Evolutionary conservation across 108 stramenopile species (phyloP).

Genomic region (Cyclotella sp.): DNA sequence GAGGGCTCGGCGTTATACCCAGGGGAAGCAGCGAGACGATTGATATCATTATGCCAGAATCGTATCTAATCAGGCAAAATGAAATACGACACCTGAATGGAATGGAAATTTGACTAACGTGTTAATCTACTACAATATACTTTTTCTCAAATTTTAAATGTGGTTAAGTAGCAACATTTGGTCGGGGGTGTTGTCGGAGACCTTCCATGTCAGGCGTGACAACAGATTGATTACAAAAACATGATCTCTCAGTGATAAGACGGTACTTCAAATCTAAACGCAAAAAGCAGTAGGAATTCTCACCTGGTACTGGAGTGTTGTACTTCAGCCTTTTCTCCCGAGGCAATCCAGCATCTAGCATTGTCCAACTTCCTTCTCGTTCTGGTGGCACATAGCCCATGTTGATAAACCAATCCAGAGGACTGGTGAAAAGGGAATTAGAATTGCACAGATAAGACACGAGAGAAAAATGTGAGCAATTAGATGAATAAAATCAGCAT

Average conservation of each 20-base stretch:
- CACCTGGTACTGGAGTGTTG: constrained; percentile 1
- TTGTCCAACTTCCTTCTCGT: constrained; percentile 64
- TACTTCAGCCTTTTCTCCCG: constrained; percentile 4
- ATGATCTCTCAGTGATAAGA: background rate
- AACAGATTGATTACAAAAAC: background rate
- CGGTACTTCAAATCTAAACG: background rate
- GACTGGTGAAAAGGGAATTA: constrained; percentile 9
- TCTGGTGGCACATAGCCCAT: constrained; percentile 87
- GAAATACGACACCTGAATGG: constrained; percentile 74
- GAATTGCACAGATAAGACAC: too few relatives aligned
- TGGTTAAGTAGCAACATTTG: background rate
- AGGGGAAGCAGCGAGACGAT: constrained; percentile 17
- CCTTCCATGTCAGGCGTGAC: background rate
- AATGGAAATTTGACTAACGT: constrained; percentile 26
- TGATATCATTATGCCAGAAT: constrained; percentile 55
- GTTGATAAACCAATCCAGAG: constrained; percentile 87
- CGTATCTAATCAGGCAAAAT: constrained; percentile 59
- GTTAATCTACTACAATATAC: background rate
- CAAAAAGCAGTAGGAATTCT: background rate
- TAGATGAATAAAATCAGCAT: too few relatives aligned
- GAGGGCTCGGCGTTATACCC: constrained; percentile 25
- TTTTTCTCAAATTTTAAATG: background rate
- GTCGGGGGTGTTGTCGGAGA: constrained; percentile 1
- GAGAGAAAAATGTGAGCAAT: too few relatives aligned
- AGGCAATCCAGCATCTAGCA: constrained; percentile 51